Evolutionary conservation across 495 filamentous ascomycete species (phyloP).

Genomic region (Letharia lupina): DNA sequence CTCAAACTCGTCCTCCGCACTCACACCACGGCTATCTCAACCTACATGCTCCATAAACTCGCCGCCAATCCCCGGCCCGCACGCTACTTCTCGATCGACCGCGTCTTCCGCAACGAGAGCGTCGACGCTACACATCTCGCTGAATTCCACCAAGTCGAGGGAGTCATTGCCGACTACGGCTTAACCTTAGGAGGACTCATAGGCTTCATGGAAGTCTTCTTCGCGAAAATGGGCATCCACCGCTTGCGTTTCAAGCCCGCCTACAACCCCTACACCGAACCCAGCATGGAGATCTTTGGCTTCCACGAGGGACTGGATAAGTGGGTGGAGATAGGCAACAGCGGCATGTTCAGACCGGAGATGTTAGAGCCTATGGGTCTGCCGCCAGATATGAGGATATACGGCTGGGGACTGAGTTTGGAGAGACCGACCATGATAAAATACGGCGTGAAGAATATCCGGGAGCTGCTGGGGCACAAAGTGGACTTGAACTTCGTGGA

Average conservation of each 20-base stretch:
- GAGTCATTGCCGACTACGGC: conserved; percentile 92
- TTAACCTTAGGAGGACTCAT: conserved; percentile 87
- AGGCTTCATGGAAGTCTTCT: conserved; percentile 96
- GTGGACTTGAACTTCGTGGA: conserved; percentile 79
- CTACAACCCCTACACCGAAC: conserved; percentile 99
- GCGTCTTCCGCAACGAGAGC: conserved; percentile 92
- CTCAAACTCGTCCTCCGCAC: conserved; percentile 85
- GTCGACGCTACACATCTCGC: conserved; percentile 95
- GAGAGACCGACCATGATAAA: conserved; percentile 98
- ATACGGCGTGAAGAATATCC: conserved; percentile 64
- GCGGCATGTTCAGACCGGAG: conserved; percentile 95
- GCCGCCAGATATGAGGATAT: conserved; percentile 78
- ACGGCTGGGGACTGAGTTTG: conserved; percentile 83
- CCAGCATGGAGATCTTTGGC: conserved; percentile 92
- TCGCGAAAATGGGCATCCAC: conserved; percentile 86
- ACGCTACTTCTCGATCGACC: conserved; percentile 94
- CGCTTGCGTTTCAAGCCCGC: conserved; percentile 89
- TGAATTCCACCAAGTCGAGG: conserved; percentile 98
- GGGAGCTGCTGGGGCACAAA: conserved; percentile 78
- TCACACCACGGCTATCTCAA: conserved; percentile 86
- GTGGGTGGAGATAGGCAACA: conserved; percentile 95
- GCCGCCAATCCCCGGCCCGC: conserved; percentile 73
- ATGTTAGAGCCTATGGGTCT: conserved; percentile 89
- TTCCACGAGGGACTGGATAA: conserved; percentile 84
- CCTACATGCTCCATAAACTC: conserved; percentile 81